Evolutionary conservation across 2,329 filamentous ascomycete species (phyloP).

Genomic region (Achaetomium macrosporum): DNA sequence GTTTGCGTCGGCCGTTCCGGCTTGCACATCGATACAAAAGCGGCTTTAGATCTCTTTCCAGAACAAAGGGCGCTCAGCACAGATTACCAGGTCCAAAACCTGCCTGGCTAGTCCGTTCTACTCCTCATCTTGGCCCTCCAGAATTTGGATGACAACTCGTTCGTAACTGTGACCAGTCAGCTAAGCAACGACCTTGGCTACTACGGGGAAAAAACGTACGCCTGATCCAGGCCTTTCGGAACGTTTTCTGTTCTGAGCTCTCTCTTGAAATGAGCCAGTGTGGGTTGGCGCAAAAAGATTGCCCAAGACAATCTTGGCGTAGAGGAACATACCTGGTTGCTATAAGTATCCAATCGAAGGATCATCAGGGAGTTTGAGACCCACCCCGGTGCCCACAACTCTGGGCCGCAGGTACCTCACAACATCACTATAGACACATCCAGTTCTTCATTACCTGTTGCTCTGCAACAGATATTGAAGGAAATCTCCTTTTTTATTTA

Average conservation of each 20-base stretch:
- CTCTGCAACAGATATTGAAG: too few relatives aligned
- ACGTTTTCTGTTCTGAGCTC: neutral
- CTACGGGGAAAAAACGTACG: neutral
- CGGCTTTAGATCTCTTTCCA: slow-evolving; percentile 4
- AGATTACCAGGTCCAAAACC: slow-evolving; percentile 1
- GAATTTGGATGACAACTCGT: neutral
- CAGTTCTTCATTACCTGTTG: too few relatives aligned
- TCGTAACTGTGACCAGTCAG: neutral
- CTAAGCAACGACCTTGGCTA: neutral
- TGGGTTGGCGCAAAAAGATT: slow-evolving; percentile 3
- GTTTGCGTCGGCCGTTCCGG: slow-evolving; percentile 1
- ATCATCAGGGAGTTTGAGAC: too few relatives aligned
- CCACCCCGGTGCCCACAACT: too few relatives aligned
- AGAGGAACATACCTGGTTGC: slow-evolving; percentile 2
- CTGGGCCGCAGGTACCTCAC: too few relatives aligned
- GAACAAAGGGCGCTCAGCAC: slow-evolving; percentile 1
- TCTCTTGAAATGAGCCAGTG: slow-evolving; percentile 1
- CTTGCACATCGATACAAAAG: neutral
- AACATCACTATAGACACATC: too few relatives aligned
- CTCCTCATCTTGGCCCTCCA: neutral
- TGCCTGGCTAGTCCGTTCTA: neutral
- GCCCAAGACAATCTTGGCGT: neutral
- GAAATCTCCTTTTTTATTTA: too few relatives aligned
- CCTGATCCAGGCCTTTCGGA: slow-evolving; percentile 1
- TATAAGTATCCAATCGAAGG: too few relatives aligned